Evolutionary conservation across 768 basidiomycete species (phyloP).

Genomic region (Mycena epipterygia): DNA sequence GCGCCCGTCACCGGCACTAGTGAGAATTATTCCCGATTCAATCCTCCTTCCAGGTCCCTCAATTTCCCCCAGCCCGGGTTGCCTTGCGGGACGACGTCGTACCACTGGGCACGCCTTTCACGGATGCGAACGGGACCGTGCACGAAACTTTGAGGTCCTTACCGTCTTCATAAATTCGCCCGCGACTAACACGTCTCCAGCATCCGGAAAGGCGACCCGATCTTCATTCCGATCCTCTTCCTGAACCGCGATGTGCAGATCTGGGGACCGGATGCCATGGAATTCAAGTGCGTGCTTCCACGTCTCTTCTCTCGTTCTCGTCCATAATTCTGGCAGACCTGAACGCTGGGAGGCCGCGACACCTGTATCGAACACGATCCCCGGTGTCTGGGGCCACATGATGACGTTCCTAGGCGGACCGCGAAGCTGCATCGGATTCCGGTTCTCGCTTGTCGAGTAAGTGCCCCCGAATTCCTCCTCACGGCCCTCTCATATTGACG

Average conservation of each 20-base stretch:
- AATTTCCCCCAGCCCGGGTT: slow-evolving; percentile 31
- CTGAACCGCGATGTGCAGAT: slow-evolving; percentile 53
- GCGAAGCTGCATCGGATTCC: slow-evolving; percentile 56
- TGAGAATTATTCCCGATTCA: background rate
- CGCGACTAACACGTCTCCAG: background rate
- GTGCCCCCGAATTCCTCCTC: no score
- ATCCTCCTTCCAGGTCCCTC: background rate
- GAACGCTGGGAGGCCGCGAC: slow-evolving; percentile 58
- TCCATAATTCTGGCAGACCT: slow-evolving; percentile 45
- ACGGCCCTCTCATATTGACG: no score
- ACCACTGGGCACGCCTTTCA: slow-evolving; percentile 49
- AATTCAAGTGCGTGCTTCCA: slow-evolving; percentile 55
- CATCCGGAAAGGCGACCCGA: slow-evolving; percentile 4
- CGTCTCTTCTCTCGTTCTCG: background rate
- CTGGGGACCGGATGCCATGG: slow-evolving; percentile 60
- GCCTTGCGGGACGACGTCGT: slow-evolving; percentile 51
- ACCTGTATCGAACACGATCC: slow-evolving; percentile 42
- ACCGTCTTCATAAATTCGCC: background rate
- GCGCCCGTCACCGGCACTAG: slow-evolving; percentile 8
- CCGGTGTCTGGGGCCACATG: slow-evolving; percentile 55
- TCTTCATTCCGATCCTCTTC: slow-evolving; percentile 29
- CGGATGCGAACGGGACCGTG: slow-evolving; percentile 44
- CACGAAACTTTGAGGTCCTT: slow-evolving; percentile 39
- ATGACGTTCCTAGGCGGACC: slow-evolving; percentile 60
- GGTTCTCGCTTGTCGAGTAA: slow-evolving; percentile 22